These are phyloP conservation scores for Solanum hybrid DNA, from an alignment of 305 asterid genomes.

Conservation along the genomic window DNA sequence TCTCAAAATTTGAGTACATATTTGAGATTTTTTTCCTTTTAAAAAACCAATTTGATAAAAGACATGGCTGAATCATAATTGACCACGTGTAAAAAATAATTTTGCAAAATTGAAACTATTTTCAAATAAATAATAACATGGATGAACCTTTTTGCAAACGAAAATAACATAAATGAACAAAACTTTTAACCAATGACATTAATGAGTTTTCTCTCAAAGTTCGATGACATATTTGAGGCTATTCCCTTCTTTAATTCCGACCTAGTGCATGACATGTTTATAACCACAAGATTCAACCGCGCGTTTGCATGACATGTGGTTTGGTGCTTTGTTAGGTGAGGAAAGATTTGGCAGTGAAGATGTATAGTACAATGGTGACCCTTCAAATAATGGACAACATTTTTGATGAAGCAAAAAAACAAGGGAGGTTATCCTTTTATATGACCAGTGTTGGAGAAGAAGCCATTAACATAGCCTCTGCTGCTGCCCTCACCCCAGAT, in stretches of 20 bases:
- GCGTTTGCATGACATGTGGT: background rate
- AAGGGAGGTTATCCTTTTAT: constrained; percentile 81
- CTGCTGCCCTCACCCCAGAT: constrained; percentile 72
- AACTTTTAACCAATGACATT: no score
- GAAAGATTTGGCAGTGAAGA: constrained; percentile 55
- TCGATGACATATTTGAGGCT: no score
- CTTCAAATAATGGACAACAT: constrained; percentile 69
- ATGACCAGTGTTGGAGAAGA: constrained; percentile 79
- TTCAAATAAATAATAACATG: no score
- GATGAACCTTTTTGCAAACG: no score
- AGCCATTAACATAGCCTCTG: constrained; percentile 73
- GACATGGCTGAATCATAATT: no score
- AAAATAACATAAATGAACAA: no score
- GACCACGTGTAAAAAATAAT: no score
- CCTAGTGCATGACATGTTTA: background rate
- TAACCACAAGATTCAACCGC: background rate
- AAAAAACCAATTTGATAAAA: no score
- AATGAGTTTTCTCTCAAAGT: no score
- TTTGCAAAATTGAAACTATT: no score
- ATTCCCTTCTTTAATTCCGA: background rate
- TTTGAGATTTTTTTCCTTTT: no score
- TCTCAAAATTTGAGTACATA: no score
- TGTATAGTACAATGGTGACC: constrained; percentile 68
- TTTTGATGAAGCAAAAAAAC: constrained; percentile 79
- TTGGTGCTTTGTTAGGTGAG: constrained; percentile 33